A percentile compares a stretch with the other conserved stretches of the same genome.
phyloP scores from a whole-genome alignment of 371 early-diverging fungal genomes.

The Parasitella parasitica region DNA sequence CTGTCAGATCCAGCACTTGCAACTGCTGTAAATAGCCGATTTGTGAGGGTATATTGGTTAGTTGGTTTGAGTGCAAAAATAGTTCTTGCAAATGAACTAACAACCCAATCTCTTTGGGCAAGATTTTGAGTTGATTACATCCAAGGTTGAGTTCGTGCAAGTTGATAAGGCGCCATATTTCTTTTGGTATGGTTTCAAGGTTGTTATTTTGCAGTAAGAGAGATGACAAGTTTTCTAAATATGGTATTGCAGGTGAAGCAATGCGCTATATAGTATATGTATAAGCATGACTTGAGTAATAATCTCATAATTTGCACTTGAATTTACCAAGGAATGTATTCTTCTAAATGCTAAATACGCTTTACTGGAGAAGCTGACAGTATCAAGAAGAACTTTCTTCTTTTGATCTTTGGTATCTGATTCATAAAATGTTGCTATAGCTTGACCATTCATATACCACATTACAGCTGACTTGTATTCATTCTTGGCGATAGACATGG shows the following conservation, averaged over 20 bases:
- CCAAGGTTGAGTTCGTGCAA: slow-evolving; percentile 81
- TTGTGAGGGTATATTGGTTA: slow-evolving; percentile 85
- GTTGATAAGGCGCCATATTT: slow-evolving; percentile 65
- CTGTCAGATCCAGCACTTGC: slow-evolving; percentile 55
- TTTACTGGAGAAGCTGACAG: slow-evolving; percentile 22
- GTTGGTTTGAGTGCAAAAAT: slow-evolving; percentile 87
- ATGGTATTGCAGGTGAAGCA: slow-evolving; percentile 39
- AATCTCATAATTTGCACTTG: neutral
- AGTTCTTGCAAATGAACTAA: slow-evolving; percentile 82
- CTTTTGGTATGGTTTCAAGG: slow-evolving; percentile 70
- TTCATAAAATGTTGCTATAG: slow-evolving; percentile 28
- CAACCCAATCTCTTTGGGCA: slow-evolving; percentile 91
- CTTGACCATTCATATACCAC: slow-evolving; percentile 33
- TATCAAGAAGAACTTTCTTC: slow-evolving; percentile 16
- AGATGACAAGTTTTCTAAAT: slow-evolving; percentile 59
- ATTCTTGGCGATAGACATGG: slow-evolving; percentile 7
- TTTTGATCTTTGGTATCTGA: slow-evolving; percentile 6
- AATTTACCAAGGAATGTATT: slow-evolving; percentile 28
- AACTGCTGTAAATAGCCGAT: slow-evolving; percentile 43
- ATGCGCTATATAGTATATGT: slow-evolving; percentile 28
- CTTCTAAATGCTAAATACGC: slow-evolving; percentile 28
- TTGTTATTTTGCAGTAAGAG: slow-evolving; percentile 91
- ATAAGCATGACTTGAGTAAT: no score
- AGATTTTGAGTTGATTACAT: slow-evolving; percentile 78
- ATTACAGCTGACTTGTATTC: slow-evolving; percentile 21